Evolutionary conservation across 192 early-diverging fungal genomes (phyloP).

Genomic region (Entomortierella chlamydospora): DNA sequence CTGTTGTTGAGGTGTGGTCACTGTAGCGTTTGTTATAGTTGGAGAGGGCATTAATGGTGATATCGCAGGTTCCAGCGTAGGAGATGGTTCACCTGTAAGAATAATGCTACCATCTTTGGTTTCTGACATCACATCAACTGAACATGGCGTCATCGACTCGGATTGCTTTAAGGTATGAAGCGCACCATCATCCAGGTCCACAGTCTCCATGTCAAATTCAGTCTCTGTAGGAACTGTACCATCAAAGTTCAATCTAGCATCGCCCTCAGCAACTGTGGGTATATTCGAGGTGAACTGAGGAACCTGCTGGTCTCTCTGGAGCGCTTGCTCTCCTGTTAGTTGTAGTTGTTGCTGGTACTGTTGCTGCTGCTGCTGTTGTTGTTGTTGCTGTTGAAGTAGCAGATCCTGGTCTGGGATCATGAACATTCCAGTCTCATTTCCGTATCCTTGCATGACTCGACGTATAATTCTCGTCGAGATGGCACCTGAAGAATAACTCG

Average conservation of each 20-base stretch:
- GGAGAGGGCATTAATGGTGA: background rate
- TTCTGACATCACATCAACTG: constrained; percentile 3
- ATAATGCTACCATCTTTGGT: background rate
- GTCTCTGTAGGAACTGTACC: background rate
- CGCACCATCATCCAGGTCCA: background rate
- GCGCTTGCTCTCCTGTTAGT: background rate
- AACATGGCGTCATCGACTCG: constrained; percentile 14
- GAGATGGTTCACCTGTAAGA: background rate
- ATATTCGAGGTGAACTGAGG: background rate
- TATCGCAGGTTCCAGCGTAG: background rate
- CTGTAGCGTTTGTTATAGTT: background rate
- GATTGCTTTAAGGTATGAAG: constrained; percentile 14
- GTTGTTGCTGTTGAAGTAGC: constrained; percentile 39
- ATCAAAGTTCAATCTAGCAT: too few species aligned
- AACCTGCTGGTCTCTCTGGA: background rate
- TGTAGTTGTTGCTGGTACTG: constrained; percentile 20
- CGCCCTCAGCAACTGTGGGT: background rate
- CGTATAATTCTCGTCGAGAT: constrained; percentile 77
- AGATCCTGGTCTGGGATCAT: constrained; percentile 36
- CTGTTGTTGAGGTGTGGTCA: background rate
- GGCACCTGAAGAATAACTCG: constrained; percentile 76
- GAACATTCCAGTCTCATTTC: constrained; percentile 66
- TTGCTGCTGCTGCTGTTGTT: constrained; percentile 36
- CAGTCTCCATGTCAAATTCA: constrained; percentile 1
- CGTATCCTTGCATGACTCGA: constrained; percentile 76